These are phyloP conservation scores for Candida multigemmis DNA, from an alignment of 805 yeast genomes.

Conservation along the genomic window DNA sequence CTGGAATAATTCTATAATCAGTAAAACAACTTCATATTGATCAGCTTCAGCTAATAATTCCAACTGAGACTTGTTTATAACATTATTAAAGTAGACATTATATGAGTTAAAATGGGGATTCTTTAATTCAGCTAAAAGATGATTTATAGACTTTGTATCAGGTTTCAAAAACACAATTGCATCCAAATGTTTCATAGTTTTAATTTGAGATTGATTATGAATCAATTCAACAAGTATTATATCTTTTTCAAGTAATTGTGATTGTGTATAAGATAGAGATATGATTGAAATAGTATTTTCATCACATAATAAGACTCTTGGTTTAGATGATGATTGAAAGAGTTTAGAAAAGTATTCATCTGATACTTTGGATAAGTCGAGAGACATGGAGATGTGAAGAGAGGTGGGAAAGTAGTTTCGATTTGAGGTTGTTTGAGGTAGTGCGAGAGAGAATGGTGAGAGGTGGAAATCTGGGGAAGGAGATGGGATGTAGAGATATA, in stretches of 20 bases:
- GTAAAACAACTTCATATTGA: conserved; percentile 68
- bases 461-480: no score
- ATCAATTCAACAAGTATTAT: conserved; percentile 68
- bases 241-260: conserved; percentile 71
- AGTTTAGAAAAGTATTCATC: conserved; percentile 21
- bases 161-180: conserved; percentile 80
- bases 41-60: conserved; percentile 89
- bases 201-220: conserved; percentile 54
- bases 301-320: conserved; percentile 75
- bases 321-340: conserved; percentile 18
- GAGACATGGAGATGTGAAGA: conserved; percentile 9
- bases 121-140: conserved; percentile 56
- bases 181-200: conserved; percentile 53
- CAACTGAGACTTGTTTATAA: conserved; percentile 63
- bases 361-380: conserved; percentile 17
- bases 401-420: not conserved
- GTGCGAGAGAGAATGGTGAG: no score
- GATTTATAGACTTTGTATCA: conserved; percentile 49
- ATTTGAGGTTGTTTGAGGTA: conserved; percentile 1
- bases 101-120: conserved; percentile 76
- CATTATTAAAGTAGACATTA: conserved; percentile 70
- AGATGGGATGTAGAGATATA: no score
- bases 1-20: conserved; percentile 76
- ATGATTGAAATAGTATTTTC: conserved; percentile 71
- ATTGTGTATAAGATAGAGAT: conserved; percentile 86